Evolutionary conservation across 352 stramenopile species (phyloP).

Genomic region (Globisporangium nunn): DNA sequence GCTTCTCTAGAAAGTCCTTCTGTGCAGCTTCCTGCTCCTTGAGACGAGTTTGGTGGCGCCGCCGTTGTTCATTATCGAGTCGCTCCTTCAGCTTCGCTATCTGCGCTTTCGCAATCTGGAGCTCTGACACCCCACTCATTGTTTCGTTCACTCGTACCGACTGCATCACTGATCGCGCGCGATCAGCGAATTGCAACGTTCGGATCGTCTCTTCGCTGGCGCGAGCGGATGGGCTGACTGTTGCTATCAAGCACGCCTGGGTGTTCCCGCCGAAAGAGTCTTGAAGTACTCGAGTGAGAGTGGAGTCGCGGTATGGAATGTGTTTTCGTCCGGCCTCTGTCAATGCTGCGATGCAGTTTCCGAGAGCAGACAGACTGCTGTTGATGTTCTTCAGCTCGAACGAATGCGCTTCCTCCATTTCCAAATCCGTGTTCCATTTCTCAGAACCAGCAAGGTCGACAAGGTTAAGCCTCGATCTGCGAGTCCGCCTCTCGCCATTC

Average conservation of each 20-base stretch:
- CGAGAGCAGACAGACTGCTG: slow-evolving; percentile 83
- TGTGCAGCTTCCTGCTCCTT: slow-evolving; percentile 53
- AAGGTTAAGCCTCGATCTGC: slow-evolving; percentile 58
- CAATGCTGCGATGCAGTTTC: slow-evolving; percentile 89
- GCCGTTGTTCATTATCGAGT: slow-evolving; percentile 39
- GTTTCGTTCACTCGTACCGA: slow-evolving; percentile 61
- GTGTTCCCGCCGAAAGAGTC: slow-evolving; percentile 77
- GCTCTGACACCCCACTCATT: slow-evolving; percentile 37
- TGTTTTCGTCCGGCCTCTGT: slow-evolving; percentile 73
- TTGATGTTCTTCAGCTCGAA: slow-evolving; percentile 90
- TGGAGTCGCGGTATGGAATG: slow-evolving; percentile 89
- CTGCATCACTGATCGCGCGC: slow-evolving; percentile 68
- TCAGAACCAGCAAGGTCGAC: slow-evolving; percentile 76
- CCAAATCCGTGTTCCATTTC: slow-evolving; percentile 77
- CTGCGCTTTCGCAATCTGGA: slow-evolving; percentile 51
- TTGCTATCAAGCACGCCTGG: slow-evolving; percentile 65
- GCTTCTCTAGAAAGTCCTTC: slow-evolving; percentile 37
- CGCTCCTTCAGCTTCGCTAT: slow-evolving; percentile 44
- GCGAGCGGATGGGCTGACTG: slow-evolving; percentile 35
- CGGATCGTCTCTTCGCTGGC: slow-evolving; percentile 64
- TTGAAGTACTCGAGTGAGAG: slow-evolving; percentile 82
- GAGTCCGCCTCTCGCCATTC: slow-evolving; percentile 33
- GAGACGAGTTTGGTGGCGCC: slow-evolving; percentile 34
- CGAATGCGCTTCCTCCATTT: slow-evolving; percentile 66
- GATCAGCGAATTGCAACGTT: slow-evolving; percentile 74